phyloP scores from a whole-genome alignment of 2,329 filamentous ascomycete genomes.

The Rhytidhysteron rufulum region DNA sequence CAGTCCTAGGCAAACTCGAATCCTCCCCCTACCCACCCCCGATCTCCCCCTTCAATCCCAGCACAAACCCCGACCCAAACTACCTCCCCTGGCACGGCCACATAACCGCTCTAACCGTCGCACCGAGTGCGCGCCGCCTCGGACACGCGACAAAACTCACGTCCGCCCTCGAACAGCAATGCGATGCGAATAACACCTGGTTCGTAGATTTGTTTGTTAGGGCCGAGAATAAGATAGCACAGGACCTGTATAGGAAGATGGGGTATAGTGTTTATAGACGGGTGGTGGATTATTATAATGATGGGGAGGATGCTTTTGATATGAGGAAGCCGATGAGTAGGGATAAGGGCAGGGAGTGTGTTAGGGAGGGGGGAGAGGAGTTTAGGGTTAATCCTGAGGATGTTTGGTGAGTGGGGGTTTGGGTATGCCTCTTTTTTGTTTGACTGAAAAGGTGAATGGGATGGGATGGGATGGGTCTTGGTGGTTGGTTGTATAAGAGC shows the following conservation, averaged over 20 bases:
- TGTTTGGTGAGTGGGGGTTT: conserved; percentile 82
- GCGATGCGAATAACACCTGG: conserved; percentile 80
- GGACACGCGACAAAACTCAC: conserved; percentile 84
- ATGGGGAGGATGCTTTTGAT: conserved; percentile 93
- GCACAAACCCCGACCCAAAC: conserved; percentile 49
- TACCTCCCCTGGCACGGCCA: conserved; percentile 99
- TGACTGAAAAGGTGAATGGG: too few relatives aligned
- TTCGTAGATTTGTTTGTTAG: conserved; percentile 95
- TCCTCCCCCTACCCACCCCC: conserved; percentile 69
- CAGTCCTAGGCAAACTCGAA: conserved; percentile 97
- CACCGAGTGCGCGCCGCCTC: conserved; percentile 77
- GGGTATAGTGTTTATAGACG: conserved; percentile 85
- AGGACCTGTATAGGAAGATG: conserved; percentile 83
- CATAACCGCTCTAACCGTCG: conserved; percentile 91
- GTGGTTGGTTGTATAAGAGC: too few relatives aligned
- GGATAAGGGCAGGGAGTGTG: conserved; percentile 71
- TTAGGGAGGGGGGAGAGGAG: conserved; percentile 75
- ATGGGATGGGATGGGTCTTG: too few relatives aligned
- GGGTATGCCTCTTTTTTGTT: too few relatives aligned
- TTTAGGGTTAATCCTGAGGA: conserved; percentile 76
- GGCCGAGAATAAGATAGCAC: conserved; percentile 81
- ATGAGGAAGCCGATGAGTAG: conserved; percentile 90
- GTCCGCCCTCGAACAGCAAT: conserved; percentile 74
- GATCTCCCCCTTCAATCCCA: conserved; percentile 66
- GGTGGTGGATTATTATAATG: conserved; percentile 89